Percentiles rank a stretch among this genome's conserved stretches.
Evolutionary conservation across 164 flowering plant species (phyloP).

Genomic region (Tetracentron sinense): DNA sequence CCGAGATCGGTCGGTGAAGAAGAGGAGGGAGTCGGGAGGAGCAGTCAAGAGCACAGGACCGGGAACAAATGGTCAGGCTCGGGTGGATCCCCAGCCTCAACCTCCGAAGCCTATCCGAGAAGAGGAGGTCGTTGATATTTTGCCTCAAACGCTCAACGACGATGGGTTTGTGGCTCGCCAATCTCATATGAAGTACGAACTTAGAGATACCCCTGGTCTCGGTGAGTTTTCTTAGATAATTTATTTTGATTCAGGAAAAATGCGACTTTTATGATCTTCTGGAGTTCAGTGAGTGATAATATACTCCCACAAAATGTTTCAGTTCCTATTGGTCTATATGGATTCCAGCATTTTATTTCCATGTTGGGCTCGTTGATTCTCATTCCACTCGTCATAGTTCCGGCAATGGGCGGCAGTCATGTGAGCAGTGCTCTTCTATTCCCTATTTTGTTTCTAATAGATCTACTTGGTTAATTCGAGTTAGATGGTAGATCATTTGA

Average conservation of each 20-base stretch:
- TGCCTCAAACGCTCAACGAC: conserved; percentile 56
- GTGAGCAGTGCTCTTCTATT: conserved; percentile 43
- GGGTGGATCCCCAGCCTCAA: conserved; percentile 14
- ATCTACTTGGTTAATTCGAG: neutral
- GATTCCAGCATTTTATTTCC: conserved; percentile 87
- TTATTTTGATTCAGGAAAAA: neutral
- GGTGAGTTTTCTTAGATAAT: conserved; percentile 43
- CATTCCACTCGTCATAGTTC: conserved; percentile 91
- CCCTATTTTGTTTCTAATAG: neutral
- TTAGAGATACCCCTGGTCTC: conserved; percentile 90
- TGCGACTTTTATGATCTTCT: neutral
- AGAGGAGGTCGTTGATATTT: conserved; percentile 47
- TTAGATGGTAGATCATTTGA: too few relatives aligned
- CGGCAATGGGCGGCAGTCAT: conserved; percentile 92
- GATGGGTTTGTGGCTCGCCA: conserved; percentile 60
- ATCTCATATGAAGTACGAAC: conserved; percentile 88
- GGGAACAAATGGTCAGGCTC: conserved; percentile 33
- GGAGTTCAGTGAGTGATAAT: neutral
- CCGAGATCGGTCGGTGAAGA: conserved; percentile 49
- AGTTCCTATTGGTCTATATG: conserved; percentile 94
- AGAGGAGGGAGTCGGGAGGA: conserved; percentile 58
- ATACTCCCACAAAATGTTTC: conserved; percentile 26
- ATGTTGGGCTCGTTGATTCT: conserved; percentile 90
- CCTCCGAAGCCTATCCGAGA: conserved; percentile 19
- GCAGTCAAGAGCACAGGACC: conserved; percentile 23